These are phyloP conservation scores for Aspergillus spinulosporus DNA, from an alignment of 2,329 filamentous ascomycete species.

Conservation along the genomic window DNA sequence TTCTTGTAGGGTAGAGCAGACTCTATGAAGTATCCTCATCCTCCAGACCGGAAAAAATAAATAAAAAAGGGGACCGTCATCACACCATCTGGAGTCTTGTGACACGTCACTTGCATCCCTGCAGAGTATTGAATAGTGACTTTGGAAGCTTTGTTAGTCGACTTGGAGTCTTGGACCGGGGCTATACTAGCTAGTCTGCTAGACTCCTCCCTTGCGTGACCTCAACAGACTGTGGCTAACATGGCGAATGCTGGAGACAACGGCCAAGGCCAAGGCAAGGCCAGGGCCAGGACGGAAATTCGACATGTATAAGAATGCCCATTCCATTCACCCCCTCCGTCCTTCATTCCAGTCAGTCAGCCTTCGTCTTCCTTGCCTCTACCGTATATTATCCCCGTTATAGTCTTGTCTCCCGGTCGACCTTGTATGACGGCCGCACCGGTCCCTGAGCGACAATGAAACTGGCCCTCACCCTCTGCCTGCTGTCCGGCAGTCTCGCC, in stretches of 20 bases:
- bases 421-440: too few relatives aligned
- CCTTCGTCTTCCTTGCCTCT: too few relatives aligned
- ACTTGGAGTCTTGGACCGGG: not conserved
- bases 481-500: not conserved
- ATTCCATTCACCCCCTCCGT: not conserved
- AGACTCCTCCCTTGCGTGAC: conserved; percentile 11
- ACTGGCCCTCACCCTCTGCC: conserved; percentile 14
- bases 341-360: not conserved
- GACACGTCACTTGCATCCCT: conserved; percentile 13
- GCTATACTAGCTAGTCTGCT: not conserved
- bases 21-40: not conserved
- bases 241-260: not conserved
- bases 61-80: not conserved
- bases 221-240: not conserved
- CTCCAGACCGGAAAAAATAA: too few relatives aligned
- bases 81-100: not conserved
- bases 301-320: conserved; percentile 2
- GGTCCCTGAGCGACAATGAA: not conserved
- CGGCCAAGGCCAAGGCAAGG: not conserved
- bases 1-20: not conserved
- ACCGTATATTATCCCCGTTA: too few relatives aligned
- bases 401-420: too few relatives aligned
- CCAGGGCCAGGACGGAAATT: not conserved
- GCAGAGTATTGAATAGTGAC: not conserved
- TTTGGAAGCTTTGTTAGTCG: conserved; percentile 3